phyloP scores from a whole-genome alignment of 2,329 filamentous ascomycete genomes.

The Phialocephala sp. region DNA sequence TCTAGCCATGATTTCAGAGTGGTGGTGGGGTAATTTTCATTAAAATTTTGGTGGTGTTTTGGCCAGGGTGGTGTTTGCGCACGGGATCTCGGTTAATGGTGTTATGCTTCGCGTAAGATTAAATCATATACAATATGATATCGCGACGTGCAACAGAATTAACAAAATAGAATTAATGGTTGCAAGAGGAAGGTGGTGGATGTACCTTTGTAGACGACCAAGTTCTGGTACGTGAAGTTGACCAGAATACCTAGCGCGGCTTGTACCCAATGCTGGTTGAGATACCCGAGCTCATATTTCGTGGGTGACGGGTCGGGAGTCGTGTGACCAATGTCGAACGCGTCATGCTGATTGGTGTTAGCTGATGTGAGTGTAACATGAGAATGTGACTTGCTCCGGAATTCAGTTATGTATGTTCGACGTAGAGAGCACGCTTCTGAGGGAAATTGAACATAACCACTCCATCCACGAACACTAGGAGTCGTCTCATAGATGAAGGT shows the following conservation, averaged over 20 bases:
- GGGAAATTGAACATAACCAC: conserved; percentile 31
- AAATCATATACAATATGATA: neutral
- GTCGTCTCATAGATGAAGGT: conserved; percentile 42
- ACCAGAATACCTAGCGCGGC: conserved; percentile 63
- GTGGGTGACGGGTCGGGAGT: conserved; percentile 1
- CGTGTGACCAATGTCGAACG: conserved; percentile 14
- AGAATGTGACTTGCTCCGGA: neutral
- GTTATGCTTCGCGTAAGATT: conserved; percentile 3
- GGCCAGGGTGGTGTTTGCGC: too few relatives aligned
- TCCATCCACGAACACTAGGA: conserved; percentile 30
- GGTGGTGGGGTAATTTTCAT: too few relatives aligned
- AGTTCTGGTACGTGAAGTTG: conserved; percentile 54
- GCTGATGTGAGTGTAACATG: neutral
- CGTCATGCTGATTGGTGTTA: conserved; percentile 6
- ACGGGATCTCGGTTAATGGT: too few relatives aligned
- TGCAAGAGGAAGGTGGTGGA: neutral
- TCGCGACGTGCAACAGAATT: conserved; percentile 4
- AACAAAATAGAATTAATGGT: neutral
- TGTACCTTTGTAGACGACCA: conserved; percentile 8
- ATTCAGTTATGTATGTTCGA: neutral
- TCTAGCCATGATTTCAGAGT: too few relatives aligned
- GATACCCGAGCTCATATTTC: conserved; percentile 12
- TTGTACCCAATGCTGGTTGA: conserved; percentile 47
- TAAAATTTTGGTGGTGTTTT: too few relatives aligned
- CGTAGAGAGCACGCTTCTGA: conserved; percentile 10